A percentile compares a stretch with the other conserved stretches of the same genome.
Evolutionary conservation across 208 protist genomes (phyloP).

Genomic region (Leishmania martiniquensis): DNA sequence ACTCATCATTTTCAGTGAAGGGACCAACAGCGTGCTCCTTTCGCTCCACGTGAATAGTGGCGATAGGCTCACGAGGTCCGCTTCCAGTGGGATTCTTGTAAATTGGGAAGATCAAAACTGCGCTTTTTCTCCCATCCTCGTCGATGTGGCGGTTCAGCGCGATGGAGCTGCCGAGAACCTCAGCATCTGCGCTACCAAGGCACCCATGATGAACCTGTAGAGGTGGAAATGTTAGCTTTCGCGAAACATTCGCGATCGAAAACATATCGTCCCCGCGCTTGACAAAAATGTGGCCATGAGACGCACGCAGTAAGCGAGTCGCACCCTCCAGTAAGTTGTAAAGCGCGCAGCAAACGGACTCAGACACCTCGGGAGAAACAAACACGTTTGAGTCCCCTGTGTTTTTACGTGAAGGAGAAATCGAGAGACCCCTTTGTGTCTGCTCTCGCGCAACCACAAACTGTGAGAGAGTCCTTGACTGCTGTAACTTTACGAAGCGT

Average conservation of each 20-base stretch:
- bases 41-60: conserved; percentile 77
- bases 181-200: conserved; percentile 67
- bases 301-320: conserved; percentile 53
- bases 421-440: not conserved
- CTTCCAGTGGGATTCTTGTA: conserved; percentile 26
- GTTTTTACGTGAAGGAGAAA: not conserved
- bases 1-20: conserved; percentile 74
- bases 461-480: not conserved
- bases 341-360: conserved; percentile 54
- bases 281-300: conserved; percentile 76
- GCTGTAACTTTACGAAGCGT: not conserved
- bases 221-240: conserved; percentile 76
- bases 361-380: conserved; percentile 76
- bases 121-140: conserved; percentile 38
- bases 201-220: conserved; percentile 71
- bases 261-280: conserved; percentile 77
- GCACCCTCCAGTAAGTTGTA: conserved; percentile 85
- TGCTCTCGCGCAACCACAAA: not conserved
- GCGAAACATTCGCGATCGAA: conserved; percentile 80
- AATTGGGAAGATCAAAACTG: conserved; percentile 80
- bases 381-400: conserved; percentile 14
- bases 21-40: conserved; percentile 47
- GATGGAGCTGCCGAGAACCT: conserved; percentile 86
- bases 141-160: conserved; percentile 71
- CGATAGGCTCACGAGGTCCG: conserved; percentile 25